Conservation (phyloP, 176 grass and related monocot genomes). For the Oryza glumipatula region DNA sequence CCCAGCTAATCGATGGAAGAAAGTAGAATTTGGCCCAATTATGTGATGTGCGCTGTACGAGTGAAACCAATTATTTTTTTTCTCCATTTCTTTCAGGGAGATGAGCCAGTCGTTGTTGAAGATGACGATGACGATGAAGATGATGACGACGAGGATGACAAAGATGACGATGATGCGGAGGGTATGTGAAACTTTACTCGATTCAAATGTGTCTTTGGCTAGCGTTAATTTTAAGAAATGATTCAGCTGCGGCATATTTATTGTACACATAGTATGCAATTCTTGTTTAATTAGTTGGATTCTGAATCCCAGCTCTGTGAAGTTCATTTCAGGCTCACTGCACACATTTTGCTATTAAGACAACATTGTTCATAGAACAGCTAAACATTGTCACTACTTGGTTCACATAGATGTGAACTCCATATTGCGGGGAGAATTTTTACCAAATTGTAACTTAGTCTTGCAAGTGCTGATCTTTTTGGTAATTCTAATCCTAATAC, state of each 20-base stretch:
- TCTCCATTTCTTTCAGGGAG: constrained; percentile 32
- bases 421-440: not conserved
- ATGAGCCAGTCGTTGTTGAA: constrained; percentile 46
- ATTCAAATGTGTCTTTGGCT: not conserved
- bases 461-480: no score
- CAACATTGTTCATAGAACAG: no score
- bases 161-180: constrained; percentile 60
- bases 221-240: not conserved
- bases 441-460: no score
- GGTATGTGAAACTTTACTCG: constrained; percentile 35
- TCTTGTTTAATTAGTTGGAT: no score
- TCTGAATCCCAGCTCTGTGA: no score
- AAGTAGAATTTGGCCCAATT: not conserved
- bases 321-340: no score
- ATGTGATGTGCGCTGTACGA: not conserved
- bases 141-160: constrained; percentile 65
- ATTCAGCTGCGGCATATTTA: no score
- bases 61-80: not conserved
- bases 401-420: no score
- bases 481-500: not conserved
- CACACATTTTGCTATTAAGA: no score
- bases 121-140: constrained; percentile 73
- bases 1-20: no score
- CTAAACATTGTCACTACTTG: no score
- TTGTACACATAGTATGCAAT: not conserved